Base-by-base conservation (phyloP, 2,329 filamentous ascomycete genomes). In the Bipolaris cookei region DNA sequence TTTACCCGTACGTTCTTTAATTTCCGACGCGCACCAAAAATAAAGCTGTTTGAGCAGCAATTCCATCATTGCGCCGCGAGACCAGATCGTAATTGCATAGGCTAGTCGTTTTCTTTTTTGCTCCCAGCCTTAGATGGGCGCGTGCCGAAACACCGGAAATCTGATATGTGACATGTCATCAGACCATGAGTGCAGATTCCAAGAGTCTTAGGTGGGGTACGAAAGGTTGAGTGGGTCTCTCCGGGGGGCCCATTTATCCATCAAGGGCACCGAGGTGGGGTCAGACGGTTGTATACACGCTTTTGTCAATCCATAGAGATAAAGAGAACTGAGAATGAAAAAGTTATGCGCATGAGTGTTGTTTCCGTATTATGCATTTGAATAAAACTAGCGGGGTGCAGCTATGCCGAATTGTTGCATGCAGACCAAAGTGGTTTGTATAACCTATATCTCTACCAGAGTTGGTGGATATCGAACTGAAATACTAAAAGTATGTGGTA, bases 401-500 rank as follows among this genome's bases (percentile, higher is more conserved):
- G 28, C 10, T 25, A 42, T 42, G 13, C 21, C 21, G n/a, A 1
- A 13, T 23, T 48, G 5, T 14, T 8, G 34, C 4, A 38, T 34
- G 34, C 34, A 21, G 8, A 38, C 14, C 38, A 10, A n/a, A 25
- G 21, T 38, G 14, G 34, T 38, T 38, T 34, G 21, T 23, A 30
- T 18, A 38, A 10, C 30, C 34, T 23, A 20, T 44, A 16, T 44
- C 35, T 16, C 18, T 20, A 3, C 18, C 23, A 38, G 39, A 13
- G 4, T 23, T 42, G 21, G 21, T 21, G 6, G 39, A 44, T 34
- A 18, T 39, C 20, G 32, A 30, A 44, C 32, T 42, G 21, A 21
- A 38, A 37, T 30, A 30, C 21, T n/a, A 42, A 50, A 44, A 44
- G 38, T 51, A 37, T 58, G 56, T 62, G 63, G 63, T 65, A 65